phyloP scores from a whole-genome alignment of 2,329 filamentous ascomycete species.

The Epichloe festucae region DNA sequence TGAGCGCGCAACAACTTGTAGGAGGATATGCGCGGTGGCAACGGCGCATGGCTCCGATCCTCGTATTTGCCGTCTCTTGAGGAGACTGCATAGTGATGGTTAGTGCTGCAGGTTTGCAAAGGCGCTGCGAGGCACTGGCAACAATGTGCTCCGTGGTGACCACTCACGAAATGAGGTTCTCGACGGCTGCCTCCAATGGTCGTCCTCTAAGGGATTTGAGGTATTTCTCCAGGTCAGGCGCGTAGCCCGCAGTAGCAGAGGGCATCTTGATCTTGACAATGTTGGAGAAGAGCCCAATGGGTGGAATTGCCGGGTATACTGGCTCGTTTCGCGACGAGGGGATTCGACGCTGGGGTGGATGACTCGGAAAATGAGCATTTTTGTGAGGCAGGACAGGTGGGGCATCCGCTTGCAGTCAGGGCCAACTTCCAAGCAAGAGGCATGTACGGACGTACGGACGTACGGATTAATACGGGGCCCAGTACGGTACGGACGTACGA shows the following conservation, averaged over 20 bases:
- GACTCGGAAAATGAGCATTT: conserved; percentile 1
- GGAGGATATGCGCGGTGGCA: conserved; percentile 78
- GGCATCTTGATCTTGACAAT: conserved; percentile 20
- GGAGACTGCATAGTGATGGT: conserved; percentile 30
- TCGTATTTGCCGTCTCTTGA: conserved; percentile 82
- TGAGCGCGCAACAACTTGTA: conserved; percentile 72
- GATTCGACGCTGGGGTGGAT: neutral
- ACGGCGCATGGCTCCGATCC: conserved; percentile 82
- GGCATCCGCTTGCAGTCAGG: neutral
- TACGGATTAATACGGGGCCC: too few relatives aligned
- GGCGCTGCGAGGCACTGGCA: neutral
- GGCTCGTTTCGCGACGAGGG: conserved; percentile 3
- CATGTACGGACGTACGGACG: too few relatives aligned
- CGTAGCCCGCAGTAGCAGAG: conserved; percentile 25
- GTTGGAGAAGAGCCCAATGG: neutral
- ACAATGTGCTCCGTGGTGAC: neutral
- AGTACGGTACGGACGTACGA: too few relatives aligned
- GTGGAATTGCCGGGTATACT: neutral
- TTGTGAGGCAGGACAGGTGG: conserved; percentile 1
- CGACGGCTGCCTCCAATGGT: conserved; percentile 68
- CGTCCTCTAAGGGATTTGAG: conserved; percentile 66
- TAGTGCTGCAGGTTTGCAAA: neutral
- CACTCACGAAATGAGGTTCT: conserved; percentile 68
- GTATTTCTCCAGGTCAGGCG: conserved; percentile 66
- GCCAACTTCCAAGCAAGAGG: too few relatives aligned